These are phyloP conservation scores for Mycena pura DNA, from an alignment of 768 basidiomycete genomes.

Conservation along the genomic window DNA sequence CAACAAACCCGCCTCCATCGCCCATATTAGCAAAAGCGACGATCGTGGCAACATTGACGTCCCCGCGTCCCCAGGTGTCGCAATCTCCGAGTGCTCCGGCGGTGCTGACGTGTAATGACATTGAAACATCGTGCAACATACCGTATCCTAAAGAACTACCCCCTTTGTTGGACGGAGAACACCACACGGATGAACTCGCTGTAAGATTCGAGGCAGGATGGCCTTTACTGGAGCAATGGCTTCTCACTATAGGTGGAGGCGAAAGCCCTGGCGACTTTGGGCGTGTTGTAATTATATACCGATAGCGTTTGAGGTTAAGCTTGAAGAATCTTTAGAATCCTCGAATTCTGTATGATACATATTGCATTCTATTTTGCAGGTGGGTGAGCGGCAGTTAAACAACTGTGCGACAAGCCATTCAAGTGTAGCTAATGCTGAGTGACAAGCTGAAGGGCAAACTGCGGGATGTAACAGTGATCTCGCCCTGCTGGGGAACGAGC, in stretches of 20 bases:
- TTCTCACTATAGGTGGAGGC: slow-evolving; percentile 64
- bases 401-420: background rate
- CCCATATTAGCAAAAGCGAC: slow-evolving; percentile 45
- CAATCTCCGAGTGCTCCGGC: slow-evolving; percentile 65
- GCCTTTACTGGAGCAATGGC: slow-evolving; percentile 80
- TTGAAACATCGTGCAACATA: slow-evolving; percentile 12
- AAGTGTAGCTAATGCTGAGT: slow-evolving; percentile 64
- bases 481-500: slow-evolving; percentile 76
- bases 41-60: slow-evolving; percentile 35
- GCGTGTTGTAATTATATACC: slow-evolving; percentile 78
- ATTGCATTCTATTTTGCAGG: slow-evolving; percentile 14
- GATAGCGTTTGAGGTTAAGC: slow-evolving; percentile 57
- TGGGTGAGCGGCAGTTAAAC: slow-evolving; percentile 6
- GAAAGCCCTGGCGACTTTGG: slow-evolving; percentile 74
- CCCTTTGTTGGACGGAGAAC: slow-evolving; percentile 81
- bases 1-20: slow-evolving; percentile 46
- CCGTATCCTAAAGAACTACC: slow-evolving; percentile 65
- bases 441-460: slow-evolving; percentile 88
- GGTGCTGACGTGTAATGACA: slow-evolving; percentile 26
- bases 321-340: too few relatives aligned
- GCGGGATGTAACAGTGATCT: slow-evolving; percentile 87
- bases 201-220: slow-evolving; percentile 84
- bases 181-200: slow-evolving; percentile 91
- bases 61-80: slow-evolving; percentile 56
- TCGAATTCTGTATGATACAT: slow-evolving; percentile 15